Percentiles rank a stretch among this genome's conserved stretches.
Conservation (phyloP, 495 filamentous ascomycete species). For the Chaetomium cochliodes region DNA sequence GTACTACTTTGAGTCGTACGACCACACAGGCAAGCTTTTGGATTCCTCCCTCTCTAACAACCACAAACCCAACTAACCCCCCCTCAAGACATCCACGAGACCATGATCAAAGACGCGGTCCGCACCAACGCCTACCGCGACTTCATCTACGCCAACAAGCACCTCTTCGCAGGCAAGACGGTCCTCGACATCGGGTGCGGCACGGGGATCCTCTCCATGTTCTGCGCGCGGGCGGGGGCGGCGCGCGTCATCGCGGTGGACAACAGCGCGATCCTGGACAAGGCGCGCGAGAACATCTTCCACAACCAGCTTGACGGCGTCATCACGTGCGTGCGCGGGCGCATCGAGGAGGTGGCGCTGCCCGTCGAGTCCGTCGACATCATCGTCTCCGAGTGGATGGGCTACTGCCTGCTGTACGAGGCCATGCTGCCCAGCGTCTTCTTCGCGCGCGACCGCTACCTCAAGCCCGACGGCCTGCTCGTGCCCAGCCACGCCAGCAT, state of each 20-base stretch:
- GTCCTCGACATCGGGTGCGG: slow-evolving; percentile 98
- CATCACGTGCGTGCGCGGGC: slow-evolving; percentile 90
- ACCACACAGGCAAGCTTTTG: slow-evolving; percentile 61
- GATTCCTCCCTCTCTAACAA: neutral
- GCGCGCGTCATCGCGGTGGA: slow-evolving; percentile 95
- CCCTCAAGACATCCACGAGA: slow-evolving; percentile 75
- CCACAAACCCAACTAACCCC: neutral
- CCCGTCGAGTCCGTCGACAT: slow-evolving; percentile 93
- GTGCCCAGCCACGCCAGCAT: slow-evolving; percentile 89
- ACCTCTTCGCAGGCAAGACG: slow-evolving; percentile 95
- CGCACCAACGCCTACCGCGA: slow-evolving; percentile 94
- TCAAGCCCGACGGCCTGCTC: slow-evolving; percentile 78
- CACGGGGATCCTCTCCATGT: slow-evolving; percentile 79
- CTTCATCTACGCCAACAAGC: slow-evolving; percentile 94
- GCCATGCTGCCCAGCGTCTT: slow-evolving; percentile 97
- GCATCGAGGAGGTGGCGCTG: slow-evolving; percentile 91
- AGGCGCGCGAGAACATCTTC: slow-evolving; percentile 86
- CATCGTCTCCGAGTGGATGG: slow-evolving; percentile 99
- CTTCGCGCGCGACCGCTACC: slow-evolving; percentile 88
- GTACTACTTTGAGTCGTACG: slow-evolving; percentile 81
- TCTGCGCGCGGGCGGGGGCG: slow-evolving; percentile 90
- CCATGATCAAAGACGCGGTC: slow-evolving; percentile 94
- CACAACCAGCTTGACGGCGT: slow-evolving; percentile 77
- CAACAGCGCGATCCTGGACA: slow-evolving; percentile 94
- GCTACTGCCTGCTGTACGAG: slow-evolving; percentile 97